Evolutionary conservation across 1,284 basidiomycete species (phyloP).

Genomic region (Chalciporus sp.): DNA sequence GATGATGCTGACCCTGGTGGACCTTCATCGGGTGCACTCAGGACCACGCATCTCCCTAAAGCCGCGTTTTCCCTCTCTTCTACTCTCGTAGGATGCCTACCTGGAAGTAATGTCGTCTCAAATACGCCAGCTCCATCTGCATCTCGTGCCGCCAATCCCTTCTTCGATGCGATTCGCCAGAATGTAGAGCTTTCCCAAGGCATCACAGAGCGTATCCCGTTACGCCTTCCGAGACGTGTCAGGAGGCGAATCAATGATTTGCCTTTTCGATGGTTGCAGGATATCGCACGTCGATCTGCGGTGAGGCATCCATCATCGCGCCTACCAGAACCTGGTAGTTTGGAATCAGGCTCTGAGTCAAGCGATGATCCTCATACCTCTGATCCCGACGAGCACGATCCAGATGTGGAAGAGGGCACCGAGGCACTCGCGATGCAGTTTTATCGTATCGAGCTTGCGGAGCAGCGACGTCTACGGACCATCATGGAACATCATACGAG

Average conservation of each 20-base stretch:
- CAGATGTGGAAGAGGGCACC: constrained; percentile 63
- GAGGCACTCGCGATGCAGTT: constrained; percentile 88
- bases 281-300: constrained; percentile 63
- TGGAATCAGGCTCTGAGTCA: constrained; percentile 40
- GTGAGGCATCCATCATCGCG: constrained; percentile 48
- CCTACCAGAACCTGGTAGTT: constrained; percentile 74
- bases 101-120: constrained; percentile 18
- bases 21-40: constrained; percentile 42
- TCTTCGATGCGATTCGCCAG: constrained; percentile 95
- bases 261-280: constrained; percentile 80
- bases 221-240: constrained; percentile 68
- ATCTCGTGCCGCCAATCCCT: constrained; percentile 61
- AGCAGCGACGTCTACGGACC: constrained; percentile 86
- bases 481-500: constrained; percentile 90
- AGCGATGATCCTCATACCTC: constrained; percentile 38
- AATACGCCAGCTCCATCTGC: constrained; percentile 24
- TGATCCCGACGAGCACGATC: constrained; percentile 39
- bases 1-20: constrained; percentile 45
- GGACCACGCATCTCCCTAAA: constrained; percentile 63
- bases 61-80: constrained; percentile 64
- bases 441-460: constrained; percentile 87
- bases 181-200: constrained; percentile 89
- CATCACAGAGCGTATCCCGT: constrained; percentile 79
- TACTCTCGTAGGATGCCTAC: constrained; percentile 29
- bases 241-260: constrained; percentile 69